Evolutionary conservation across 495 filamentous ascomycete genomes (phyloP), one percentile per base, ranked within the genome.

Genomic region (Podospora tetraspora): DNA sequence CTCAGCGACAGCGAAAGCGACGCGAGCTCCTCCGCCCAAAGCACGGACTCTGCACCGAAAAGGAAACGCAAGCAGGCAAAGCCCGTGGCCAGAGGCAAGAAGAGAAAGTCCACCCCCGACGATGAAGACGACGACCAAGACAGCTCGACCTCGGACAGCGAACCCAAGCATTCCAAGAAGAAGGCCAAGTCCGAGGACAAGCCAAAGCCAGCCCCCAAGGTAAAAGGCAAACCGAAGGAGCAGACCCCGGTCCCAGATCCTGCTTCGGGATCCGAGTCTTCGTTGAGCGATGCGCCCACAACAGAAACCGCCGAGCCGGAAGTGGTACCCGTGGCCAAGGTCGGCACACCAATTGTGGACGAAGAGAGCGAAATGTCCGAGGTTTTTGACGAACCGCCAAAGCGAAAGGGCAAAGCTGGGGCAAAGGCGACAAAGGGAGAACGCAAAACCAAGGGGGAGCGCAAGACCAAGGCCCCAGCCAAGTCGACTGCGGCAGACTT

Each of bases 321-420:
- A 25, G 6, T 13, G 24, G 68, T 73, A 58, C 63, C 70, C 56
- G 74, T 71, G 32, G 81, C 75, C 9, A 60, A 60, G 59, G 43
- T 52, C 43, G 43, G 6, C 43, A 8, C 43, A 8, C 59, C 59
- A n/a, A 10, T 19, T 32, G 82, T 87, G 29, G 85, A 83, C 30
- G 92, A 90, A 1, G 89, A 90, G 58, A 94, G 92, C 74, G 92
- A 94, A 63, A 82, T 94, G 82, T 97, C 93, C 9, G 84, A 87
- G 3, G 81, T 96, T 23, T 68, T 91, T 24, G 92, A 94, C 71
- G 89, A 92, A 59, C 84, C 86, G 16, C 89, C 89, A 0, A 79
- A 85, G 66, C 78, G 79, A 29, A 85, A 81, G 69, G 60, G 57
- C 23, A 74, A 79, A 12, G 0, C 66, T n/a, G 23, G 25, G 9